Conservation (phyloP, 495 filamentous ascomycete genomes). For the Aspergillus bridgeri region DNA sequence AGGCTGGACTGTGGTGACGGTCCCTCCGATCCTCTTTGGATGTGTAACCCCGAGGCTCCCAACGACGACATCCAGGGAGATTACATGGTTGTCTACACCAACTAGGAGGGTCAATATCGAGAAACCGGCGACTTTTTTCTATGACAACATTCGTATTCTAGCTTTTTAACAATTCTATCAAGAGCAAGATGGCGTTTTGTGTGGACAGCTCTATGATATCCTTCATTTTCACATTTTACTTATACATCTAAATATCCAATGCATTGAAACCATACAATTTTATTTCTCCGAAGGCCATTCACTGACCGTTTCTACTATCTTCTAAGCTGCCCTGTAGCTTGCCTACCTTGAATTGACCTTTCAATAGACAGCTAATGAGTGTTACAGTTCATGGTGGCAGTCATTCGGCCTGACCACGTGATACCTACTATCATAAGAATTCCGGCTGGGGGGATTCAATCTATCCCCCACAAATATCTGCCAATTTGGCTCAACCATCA, state of each 20-base stretch:
- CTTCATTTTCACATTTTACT: no score
- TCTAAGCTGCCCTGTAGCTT: no score
- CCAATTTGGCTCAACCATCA: not conserved
- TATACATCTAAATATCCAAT: no score
- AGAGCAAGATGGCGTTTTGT: not conserved
- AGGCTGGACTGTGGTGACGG: not conserved
- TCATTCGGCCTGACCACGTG: not conserved
- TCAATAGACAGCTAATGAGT: no score
- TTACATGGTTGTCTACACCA: not conserved
- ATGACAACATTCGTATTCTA: no score
- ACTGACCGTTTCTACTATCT: no score
- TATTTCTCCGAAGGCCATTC: no score
- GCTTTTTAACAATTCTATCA: not conserved
- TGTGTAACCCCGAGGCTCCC: not conserved
- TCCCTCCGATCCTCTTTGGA: not conserved
- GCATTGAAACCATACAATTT: no score
- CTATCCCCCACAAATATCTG: not conserved
- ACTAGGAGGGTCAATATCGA: not conserved
- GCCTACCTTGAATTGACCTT: no score
- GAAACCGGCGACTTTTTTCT: no score
- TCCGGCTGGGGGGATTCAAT: not conserved
- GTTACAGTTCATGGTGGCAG: no score
- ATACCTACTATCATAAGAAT: not conserved
- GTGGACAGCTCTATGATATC: no score
- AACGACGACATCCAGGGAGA: not conserved